A percentile compares a stretch with the other conserved stretches of the same genome.
Evolutionary conservation across 2,329 filamentous ascomycete genomes (phyloP).

Genomic region (Zymoseptoria passerinii): DNA sequence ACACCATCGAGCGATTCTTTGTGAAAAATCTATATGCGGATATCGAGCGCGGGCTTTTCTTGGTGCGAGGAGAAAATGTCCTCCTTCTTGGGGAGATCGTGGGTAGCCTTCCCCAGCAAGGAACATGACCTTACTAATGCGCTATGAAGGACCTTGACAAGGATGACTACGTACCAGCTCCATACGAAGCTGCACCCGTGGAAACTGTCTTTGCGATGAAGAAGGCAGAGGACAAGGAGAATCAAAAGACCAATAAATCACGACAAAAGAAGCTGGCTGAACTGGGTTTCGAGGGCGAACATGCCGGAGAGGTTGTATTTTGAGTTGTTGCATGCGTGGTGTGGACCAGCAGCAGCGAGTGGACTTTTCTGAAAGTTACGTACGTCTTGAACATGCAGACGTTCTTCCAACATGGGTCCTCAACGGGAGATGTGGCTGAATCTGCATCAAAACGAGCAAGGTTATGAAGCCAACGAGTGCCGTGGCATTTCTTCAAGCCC

Average conservation of each 20-base stretch:
- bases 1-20: constrained; percentile 84
- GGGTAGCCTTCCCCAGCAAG: constrained; percentile 17
- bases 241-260: constrained; percentile 66
- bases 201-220: constrained; percentile 64
- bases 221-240: constrained; percentile 59
- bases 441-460: neutral
- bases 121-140: constrained; percentile 3
- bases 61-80: constrained; percentile 96
- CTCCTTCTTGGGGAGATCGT: constrained; percentile 84
- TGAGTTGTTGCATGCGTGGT: constrained; percentile 32
- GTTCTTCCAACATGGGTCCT: constrained; percentile 7
- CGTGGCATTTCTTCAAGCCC: neutral
- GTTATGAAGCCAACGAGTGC: neutral
- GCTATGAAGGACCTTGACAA: constrained; percentile 70
- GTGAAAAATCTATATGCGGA: constrained; percentile 70
- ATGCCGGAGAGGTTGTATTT: constrained; percentile 64
- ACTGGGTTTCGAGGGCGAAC: constrained; percentile 83
- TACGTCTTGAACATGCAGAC: constrained; percentile 32
- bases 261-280: constrained; percentile 62
- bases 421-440: neutral
- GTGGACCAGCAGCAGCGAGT: constrained; percentile 1
- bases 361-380: constrained; percentile 18
- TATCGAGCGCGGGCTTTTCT: constrained; percentile 74
- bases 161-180: constrained; percentile 74
- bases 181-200: constrained; percentile 58